phyloP scores from a whole-genome alignment of 306 rosid species.

The Prunus dulcis region DNA sequence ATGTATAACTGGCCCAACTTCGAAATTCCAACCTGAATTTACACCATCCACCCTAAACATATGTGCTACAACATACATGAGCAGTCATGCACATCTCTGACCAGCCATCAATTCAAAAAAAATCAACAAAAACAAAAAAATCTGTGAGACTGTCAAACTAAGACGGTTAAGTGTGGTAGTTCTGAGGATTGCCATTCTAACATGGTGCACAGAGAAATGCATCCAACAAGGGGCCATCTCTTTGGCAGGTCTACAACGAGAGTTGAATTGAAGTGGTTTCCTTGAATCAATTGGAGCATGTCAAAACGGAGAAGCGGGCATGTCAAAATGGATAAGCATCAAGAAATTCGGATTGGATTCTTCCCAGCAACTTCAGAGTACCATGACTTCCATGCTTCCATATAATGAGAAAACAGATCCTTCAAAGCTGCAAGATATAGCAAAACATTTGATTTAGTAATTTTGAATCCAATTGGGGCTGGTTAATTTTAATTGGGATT shows the following conservation, averaged over 20 bases:
- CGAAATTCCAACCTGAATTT: conserved; percentile 1
- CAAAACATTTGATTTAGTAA: conserved; percentile 10
- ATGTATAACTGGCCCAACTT: not conserved
- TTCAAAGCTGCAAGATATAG: conserved; percentile 54
- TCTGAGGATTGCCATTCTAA: conserved; percentile 22
- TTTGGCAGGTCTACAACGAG: not conserved
- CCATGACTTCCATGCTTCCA: conserved; percentile 91
- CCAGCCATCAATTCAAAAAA: conserved; percentile 19
- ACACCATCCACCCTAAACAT: conserved; percentile 8
- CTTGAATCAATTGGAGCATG: conserved; percentile 1
- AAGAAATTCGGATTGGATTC: conserved; percentile 48
- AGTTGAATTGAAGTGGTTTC: conserved; percentile 13
- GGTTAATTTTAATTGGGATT: not conserved
- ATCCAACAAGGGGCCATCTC: conserved; percentile 13
- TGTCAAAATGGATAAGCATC: conserved; percentile 19
- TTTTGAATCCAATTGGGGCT: not conserved
- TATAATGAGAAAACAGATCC: conserved; percentile 82
- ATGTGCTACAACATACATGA: not conserved
- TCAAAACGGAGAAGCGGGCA: not conserved
- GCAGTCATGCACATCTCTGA: not conserved
- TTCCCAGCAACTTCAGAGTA: conserved; percentile 72
- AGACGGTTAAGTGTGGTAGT: not conserved
- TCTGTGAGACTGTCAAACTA: conserved; percentile 15
- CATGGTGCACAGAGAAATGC: conserved; percentile 39
- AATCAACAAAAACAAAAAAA: conserved; percentile 4